Base-by-base conservation (phyloP, 805 yeast genomes). In the Metschnikowia lochheadii region DNA sequence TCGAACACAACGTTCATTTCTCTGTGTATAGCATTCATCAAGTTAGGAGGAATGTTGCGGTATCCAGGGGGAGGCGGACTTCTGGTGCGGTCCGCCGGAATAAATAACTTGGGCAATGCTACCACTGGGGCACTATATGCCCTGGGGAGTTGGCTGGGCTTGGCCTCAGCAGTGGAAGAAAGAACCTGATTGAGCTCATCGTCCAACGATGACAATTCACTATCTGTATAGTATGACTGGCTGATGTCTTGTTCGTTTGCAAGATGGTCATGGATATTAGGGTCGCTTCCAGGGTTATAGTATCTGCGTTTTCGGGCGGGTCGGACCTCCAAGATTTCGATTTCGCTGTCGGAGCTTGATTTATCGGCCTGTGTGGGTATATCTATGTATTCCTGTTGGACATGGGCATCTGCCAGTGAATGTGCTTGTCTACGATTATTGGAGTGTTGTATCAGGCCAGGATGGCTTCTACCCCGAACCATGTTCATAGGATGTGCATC, bases 41-140 rank as follows among this genome's bases (percentile, higher is more conserved):
- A 56, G 44, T 67, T 67, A 7, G 60, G 60, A 6, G 74, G 73
- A 15, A 67, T 59, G 15, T 57, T 55, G 36, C 63, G 55, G 48
- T 62, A 67, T 7, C 58, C 60, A 17, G 54, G 53, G 3, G 61
- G 61, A 7, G 56, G 56, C 6, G 59, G 58, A 14, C 52, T 49
- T 11, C 48, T 42, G 33, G 44, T 47, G 11, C 48, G 39, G 6
- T 14, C 17, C 15, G 48, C 51, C 3, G 53, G 54, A 26, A 45
- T 51, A 38, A 29, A 54, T 18, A 56, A 37, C 4, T 40, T 49
- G 7, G 56, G 56, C 10, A 52, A 32, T 5, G 36, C 17, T 20
- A 31, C 14, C 17, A 32, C n/a, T n/a, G 11, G 10, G 6, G n/a
- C 45, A 14, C 5, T 11, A 13, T 6, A 13, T 13, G 46, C 23